These are phyloP conservation scores for Metschnikowia peoriensis DNA, from an alignment of 805 yeast genomes.

Conservation along the genomic window DNA sequence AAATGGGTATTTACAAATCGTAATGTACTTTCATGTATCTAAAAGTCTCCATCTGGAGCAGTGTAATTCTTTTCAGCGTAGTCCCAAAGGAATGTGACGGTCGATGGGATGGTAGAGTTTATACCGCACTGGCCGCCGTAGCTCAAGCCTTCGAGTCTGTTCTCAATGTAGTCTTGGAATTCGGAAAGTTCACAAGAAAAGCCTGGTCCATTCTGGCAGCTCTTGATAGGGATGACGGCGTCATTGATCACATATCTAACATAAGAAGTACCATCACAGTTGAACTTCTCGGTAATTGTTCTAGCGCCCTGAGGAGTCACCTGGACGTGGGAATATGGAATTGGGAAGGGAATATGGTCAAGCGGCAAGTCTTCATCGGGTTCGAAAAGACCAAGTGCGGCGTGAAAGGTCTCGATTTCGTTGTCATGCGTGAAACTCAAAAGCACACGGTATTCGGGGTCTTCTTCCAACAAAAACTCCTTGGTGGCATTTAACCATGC, in stretches of 20 bases:
- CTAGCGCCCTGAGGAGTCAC: constrained; percentile 43
- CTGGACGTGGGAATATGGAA: constrained; percentile 43
- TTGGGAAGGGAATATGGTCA: constrained; percentile 45
- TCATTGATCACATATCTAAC: constrained; percentile 41
- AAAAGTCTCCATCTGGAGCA: constrained; percentile 20
- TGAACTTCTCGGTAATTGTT: constrained; percentile 35
- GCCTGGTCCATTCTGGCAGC: constrained; percentile 41
- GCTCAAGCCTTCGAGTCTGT: constrained; percentile 26
- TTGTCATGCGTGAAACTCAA: constrained; percentile 76
- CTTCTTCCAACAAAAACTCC: constrained; percentile 42
- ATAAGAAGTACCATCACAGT: constrained; percentile 29
- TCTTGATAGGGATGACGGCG: constrained; percentile 36
- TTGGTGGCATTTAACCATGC: constrained; percentile 50
- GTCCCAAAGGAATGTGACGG: constrained; percentile 44
- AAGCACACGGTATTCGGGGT: constrained; percentile 52
- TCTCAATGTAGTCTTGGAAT: constrained; percentile 28
- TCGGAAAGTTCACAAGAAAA: constrained; percentile 40
- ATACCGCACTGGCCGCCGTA: constrained; percentile 29
- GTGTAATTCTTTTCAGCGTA: constrained; percentile 24
- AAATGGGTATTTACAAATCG: not conserved
- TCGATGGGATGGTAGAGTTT: constrained; percentile 20
- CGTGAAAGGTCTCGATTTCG: constrained; percentile 56
- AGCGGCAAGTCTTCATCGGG: constrained; percentile 44
- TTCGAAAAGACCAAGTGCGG: constrained; percentile 61
- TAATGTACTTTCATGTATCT: not conserved